Conservation (phyloP, 192 early-diverging fungal genomes). For the Rhizophagus sp. region DNA sequence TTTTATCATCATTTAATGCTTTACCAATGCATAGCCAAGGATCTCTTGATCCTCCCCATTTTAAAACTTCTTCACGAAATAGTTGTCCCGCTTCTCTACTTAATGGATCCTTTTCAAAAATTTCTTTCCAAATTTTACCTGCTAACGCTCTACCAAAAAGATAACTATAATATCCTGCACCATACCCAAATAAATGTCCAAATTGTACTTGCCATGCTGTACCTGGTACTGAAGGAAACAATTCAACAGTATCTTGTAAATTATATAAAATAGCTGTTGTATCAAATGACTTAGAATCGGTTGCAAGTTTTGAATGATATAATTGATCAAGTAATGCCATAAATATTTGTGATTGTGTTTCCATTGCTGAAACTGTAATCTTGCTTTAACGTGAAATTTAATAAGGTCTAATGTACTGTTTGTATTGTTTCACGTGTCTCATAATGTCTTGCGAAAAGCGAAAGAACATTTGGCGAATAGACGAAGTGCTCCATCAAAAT, state of each 20-base stretch:
- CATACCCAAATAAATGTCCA: conserved; percentile 88
- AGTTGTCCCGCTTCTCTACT: conserved; percentile 64
- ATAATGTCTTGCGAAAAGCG: conserved; percentile 76
- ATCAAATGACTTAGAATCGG: conserved; percentile 41
- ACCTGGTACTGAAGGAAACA: conserved; percentile 69
- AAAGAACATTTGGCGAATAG: conserved; percentile 67
- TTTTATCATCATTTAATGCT: conserved; percentile 59
- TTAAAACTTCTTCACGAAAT: conserved; percentile 71
- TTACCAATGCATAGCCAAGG: conserved; percentile 80
- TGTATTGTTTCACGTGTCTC: conserved; percentile 65
- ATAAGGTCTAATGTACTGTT: conserved; percentile 56
- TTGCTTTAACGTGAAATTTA: conserved; percentile 51
- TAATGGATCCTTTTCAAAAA: conserved; percentile 69
- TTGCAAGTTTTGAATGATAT: conserved; percentile 69
- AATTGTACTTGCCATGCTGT: conserved; percentile 93
- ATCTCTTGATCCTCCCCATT: conserved; percentile 93
- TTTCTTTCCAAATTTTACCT: conserved; percentile 68
- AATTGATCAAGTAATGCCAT: conserved; percentile 91
- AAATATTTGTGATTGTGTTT: conserved; percentile 84
- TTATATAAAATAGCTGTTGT: conserved; percentile 57
- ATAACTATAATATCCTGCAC: conserved; percentile 94
- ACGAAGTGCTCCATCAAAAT: conserved; percentile 95
- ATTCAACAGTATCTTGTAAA: conserved; percentile 61
- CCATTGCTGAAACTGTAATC: conserved; percentile 68
- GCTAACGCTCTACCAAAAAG: conserved; percentile 86